These are phyloP conservation scores for Alternaria arbusti DNA, from an alignment of 2,329 filamentous ascomycete genomes.

Conservation along the genomic window DNA sequence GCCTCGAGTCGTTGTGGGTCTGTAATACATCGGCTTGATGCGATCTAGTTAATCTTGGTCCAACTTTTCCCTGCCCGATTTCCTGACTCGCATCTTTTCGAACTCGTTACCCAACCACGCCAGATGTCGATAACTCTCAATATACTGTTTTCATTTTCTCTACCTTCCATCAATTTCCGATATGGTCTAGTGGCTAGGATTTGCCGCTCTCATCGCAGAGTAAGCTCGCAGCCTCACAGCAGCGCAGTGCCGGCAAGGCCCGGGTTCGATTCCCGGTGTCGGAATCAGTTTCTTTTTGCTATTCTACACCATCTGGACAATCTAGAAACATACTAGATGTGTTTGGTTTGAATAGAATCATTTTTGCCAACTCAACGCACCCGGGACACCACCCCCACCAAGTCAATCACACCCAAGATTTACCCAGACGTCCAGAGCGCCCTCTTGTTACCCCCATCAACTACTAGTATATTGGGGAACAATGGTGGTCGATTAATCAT, in stretches of 20 bases:
- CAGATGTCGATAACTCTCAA: fast-evolving
- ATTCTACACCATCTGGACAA: not conserved
- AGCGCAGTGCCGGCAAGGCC: slow-evolving; percentile 40
- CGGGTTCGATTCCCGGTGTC: slow-evolving; percentile 46
- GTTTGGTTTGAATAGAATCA: not conserved
- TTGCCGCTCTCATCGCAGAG: slow-evolving; percentile 43
- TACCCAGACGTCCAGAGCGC: not conserved
- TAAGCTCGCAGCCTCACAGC: slow-evolving; percentile 24
- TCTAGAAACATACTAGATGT: too few relatives aligned
- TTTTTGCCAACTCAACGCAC: not conserved
- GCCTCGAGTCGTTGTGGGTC: not conserved
- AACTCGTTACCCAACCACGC: not conserved
- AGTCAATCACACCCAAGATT: fast-evolving
- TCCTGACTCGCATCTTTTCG: not conserved
- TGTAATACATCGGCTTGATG: not conserved
- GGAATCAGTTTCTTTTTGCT: slow-evolving; percentile 27
- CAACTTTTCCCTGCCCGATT: not conserved
- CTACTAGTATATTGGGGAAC: not conserved
- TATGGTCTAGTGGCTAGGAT: slow-evolving; percentile 44
- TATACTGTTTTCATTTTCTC: not conserved
- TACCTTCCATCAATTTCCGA: slow-evolving; percentile 17
- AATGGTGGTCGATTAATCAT: not conserved
- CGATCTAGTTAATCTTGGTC: not conserved
- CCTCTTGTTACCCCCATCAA: fast-evolving
- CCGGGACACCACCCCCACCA: not conserved